These are phyloP conservation scores for Nigrospora osmanthi DNA, from an alignment of 2,329 filamentous ascomycete species.

Conservation along the genomic window DNA sequence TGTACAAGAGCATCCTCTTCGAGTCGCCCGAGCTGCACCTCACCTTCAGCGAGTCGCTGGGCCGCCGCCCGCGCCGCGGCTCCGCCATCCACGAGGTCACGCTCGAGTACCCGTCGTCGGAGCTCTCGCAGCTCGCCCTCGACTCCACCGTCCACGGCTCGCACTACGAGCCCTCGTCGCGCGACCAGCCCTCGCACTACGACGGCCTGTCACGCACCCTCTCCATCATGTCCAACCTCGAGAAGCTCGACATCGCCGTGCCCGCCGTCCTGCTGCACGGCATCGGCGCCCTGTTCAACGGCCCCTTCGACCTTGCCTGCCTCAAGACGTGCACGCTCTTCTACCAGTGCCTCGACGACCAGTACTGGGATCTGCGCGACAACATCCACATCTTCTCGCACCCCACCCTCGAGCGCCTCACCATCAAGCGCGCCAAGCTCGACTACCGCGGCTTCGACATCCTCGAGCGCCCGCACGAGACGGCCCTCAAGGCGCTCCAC, in stretches of 20 bases:
- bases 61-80: conserved; percentile 35
- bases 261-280: conserved; percentile 34
- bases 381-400: conserved; percentile 45
- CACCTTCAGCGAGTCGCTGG: conserved; percentile 38
- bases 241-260: conserved; percentile 36
- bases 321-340: conserved; percentile 37
- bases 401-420: conserved; percentile 36
- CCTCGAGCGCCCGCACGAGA: conserved; percentile 38
- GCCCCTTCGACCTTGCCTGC: conserved; percentile 40
- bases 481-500: conserved; percentile 32
- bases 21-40: conserved; percentile 38
- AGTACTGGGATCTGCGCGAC: conserved; percentile 42
- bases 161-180: conserved; percentile 16
- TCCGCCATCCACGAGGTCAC: conserved; percentile 36
- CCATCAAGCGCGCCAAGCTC: conserved; percentile 34
- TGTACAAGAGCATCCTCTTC: conserved; percentile 39
- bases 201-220: conserved; percentile 38
- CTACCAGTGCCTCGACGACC: conserved; percentile 33
- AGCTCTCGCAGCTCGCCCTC: conserved; percentile 32
- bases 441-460: conserved; percentile 38
- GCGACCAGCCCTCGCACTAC: conserved; percentile 15
- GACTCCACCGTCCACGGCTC: conserved; percentile 25
- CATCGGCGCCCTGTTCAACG: conserved; percentile 40
- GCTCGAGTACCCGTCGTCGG: conserved; percentile 34
- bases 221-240: conserved; percentile 41